Evolutionary conservation across 2,329 filamentous ascomycete species (phyloP).

Genomic region (Pyricularia pennisetigena): DNA sequence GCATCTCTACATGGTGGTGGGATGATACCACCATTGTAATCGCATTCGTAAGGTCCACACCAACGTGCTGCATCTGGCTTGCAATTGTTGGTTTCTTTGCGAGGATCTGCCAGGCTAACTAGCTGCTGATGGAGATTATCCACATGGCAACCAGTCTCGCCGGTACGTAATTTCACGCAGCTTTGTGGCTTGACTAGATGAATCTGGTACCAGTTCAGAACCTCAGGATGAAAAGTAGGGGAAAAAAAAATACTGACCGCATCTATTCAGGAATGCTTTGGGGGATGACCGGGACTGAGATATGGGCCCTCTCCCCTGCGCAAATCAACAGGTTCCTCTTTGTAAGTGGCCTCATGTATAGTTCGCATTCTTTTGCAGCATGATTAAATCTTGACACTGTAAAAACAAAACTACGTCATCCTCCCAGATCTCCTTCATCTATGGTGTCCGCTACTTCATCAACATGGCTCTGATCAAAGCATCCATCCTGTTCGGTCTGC

Average conservation of each 20-base stretch:
- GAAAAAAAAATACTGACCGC: background rate
- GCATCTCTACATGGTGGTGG: background rate
- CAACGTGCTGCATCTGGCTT: background rate
- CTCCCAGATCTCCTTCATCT: slow-evolving; percentile 24
- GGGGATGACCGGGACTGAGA: background rate
- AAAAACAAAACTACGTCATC: background rate
- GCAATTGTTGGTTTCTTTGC: background rate
- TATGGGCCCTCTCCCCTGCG: background rate
- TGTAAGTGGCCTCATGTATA: background rate
- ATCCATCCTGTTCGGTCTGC: slow-evolving; percentile 43
- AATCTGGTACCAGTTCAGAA: background rate
- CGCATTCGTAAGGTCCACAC: background rate
- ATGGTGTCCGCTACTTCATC: slow-evolving; percentile 32
- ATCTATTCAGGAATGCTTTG: background rate
- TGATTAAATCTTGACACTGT: background rate
- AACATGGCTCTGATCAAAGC: slow-evolving; percentile 37
- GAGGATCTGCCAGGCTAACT: background rate
- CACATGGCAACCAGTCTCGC: background rate
- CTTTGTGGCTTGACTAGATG: background rate
- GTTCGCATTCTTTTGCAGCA: background rate
- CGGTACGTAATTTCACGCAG: background rate
- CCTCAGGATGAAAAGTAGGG: background rate
- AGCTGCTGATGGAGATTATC: background rate
- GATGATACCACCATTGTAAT: background rate
- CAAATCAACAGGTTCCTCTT: background rate